These are phyloP conservation scores for Mycena sp. DNA, from an alignment of 1,284 basidiomycete genomes.

Conservation along the genomic window DNA sequence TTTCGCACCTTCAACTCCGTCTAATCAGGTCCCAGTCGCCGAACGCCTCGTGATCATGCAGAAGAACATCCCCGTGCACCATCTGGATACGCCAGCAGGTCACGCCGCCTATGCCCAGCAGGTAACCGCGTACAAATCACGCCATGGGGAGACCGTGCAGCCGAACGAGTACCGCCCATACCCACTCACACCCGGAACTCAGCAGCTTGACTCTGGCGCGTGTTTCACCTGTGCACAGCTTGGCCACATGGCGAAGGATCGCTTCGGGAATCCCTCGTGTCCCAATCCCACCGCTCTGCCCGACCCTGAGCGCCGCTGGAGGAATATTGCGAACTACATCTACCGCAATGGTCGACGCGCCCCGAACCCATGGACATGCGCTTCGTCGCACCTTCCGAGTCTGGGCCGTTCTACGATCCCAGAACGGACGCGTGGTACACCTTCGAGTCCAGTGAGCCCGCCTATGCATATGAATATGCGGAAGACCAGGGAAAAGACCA, in stretches of 20 bases:
- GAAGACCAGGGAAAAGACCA: not conserved
- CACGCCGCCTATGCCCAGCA: not conserved
- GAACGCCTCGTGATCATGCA: too few relatives aligned
- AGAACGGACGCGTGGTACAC: not conserved
- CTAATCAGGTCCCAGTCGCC: too few relatives aligned
- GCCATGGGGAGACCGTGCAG: not conserved
- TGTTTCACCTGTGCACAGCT: not conserved
- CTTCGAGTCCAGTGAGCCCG: not conserved
- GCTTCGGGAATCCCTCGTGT: not conserved
- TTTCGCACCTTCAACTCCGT: too few relatives aligned
- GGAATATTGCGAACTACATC: not conserved
- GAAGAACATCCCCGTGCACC: not conserved
- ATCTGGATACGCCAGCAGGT: not conserved
- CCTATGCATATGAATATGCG: not conserved
- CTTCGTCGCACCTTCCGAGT: not conserved
- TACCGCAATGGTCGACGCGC: not conserved
- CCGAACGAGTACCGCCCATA: conserved; percentile 1
- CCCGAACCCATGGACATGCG: not conserved
- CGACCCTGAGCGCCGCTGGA: not conserved
- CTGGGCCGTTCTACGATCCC: not conserved
- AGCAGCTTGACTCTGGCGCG: not conserved
- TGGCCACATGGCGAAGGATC: not conserved
- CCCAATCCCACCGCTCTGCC: not conserved
- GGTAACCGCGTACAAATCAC: not conserved
- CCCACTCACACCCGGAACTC: conserved; percentile 2